Base-by-base conservation (phyloP, 768 basidiomycete genomes). In the Amylocystis lapponica region DNA sequence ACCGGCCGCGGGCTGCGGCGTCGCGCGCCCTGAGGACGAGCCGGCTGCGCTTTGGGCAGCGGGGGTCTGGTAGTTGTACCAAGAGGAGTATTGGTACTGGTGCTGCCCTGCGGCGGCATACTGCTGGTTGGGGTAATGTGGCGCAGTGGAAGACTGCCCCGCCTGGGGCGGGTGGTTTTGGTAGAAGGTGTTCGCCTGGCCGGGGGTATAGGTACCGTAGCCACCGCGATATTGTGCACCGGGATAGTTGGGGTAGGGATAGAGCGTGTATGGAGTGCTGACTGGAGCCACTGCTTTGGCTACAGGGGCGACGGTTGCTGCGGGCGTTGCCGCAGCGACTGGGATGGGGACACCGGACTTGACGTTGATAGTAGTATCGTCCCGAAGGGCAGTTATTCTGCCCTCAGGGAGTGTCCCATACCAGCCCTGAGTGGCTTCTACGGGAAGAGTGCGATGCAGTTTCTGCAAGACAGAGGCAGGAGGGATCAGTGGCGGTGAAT, bases 291-390 rank as follows among this genome's bases (percentile, higher is more conserved):
- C 43, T 36, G 69, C 48, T 3, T 53, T 20, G 9, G 51, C 40
- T 13, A 49, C 39, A 17, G 51, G 43, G 17, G 64, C 39, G 2
- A 65, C 61, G 27, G 65, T 60, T 29, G 60, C 50, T 5, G 67
- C 40, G 2, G 52, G 39, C 12, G 44, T 37, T 2, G 64, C 56
- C 31, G 62, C 57, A 2, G 75, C 21, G 36, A 49, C 41, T 14
- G 52, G 27, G 34, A 52, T 39, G 31, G 41, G 35, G 27, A 50
- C 56, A 14, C 60, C 57, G 2, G 64, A 61, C 49, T 73, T 74
- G 47, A 87, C 72, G 62, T 79, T 81, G 34, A 88, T 64, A 2
- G 87, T 91, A 3, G 76, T 72, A 56, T 90, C 80, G 59, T 89
- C 87, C 14, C 81, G 78, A 13, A 89, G 72, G 5, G 86, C 83